phyloP scores from a whole-genome alignment of 176 grass and related monocot genomes.

The Oryza nivara region DNA sequence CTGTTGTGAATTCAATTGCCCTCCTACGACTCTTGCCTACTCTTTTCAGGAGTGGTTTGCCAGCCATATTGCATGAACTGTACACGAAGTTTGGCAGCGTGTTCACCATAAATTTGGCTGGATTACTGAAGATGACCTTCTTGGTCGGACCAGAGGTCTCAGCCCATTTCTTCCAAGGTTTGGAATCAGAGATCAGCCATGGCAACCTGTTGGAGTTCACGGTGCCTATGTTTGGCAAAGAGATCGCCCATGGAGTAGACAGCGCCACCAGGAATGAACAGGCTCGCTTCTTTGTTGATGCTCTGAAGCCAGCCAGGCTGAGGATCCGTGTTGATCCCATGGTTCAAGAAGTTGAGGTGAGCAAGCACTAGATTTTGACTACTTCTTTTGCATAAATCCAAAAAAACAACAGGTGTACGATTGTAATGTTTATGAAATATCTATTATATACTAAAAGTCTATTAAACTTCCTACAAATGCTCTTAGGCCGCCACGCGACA shows the following conservation, averaged over 20 bases:
- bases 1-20: constrained; percentile 8
- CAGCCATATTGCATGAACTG: constrained; percentile 14
- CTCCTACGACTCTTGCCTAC: constrained; percentile 18
- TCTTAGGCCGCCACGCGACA: too few relatives aligned
- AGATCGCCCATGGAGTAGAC: constrained; percentile 43
- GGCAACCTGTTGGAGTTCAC: not conserved
- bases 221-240: constrained; percentile 42
- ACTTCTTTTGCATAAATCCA: too few relatives aligned
- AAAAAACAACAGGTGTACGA: too few relatives aligned
- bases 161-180: constrained; percentile 18
- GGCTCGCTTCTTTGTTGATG: constrained; percentile 42
- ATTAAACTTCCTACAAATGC: too few relatives aligned
- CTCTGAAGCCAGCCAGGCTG: constrained; percentile 39
- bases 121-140: constrained; percentile 39
- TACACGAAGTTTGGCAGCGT: constrained; percentile 37
- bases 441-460: too few relatives aligned
- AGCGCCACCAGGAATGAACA: constrained; percentile 37
- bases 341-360: constrained; percentile 51
- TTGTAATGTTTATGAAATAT: too few relatives aligned
- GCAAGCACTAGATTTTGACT: too few relatives aligned
- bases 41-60: constrained; percentile 41
- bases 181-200: constrained; percentile 13
- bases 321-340: constrained; percentile 44
- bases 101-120: constrained; percentile 43
- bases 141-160: constrained; percentile 49